A percentile compares a stretch with the other conserved stretches of the same genome.
Conservation (phyloP, 1,284 basidiomycete genomes). For the Ganoderma boninense region DNA sequence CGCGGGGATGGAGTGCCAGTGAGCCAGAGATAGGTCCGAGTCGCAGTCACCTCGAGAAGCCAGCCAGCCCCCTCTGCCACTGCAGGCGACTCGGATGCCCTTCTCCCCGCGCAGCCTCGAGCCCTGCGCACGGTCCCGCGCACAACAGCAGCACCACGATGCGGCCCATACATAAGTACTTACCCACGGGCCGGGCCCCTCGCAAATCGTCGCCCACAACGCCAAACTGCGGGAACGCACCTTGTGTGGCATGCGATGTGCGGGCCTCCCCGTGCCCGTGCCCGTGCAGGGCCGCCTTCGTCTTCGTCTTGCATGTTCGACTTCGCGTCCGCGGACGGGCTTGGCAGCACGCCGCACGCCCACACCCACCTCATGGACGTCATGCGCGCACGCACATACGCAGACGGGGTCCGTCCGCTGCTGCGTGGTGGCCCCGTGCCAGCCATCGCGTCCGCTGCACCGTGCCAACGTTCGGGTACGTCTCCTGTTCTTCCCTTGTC, state of each 20-base stretch:
- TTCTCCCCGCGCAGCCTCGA: neutral
- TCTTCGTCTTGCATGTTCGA: too few species aligned
- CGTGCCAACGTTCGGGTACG: neutral
- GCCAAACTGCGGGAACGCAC: constrained; percentile 12
- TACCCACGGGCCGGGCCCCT: constrained; percentile 8
- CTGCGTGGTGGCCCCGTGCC: neutral
- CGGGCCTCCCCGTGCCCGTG: too few species aligned
- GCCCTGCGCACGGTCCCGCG: neutral
- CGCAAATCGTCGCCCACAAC: constrained; percentile 16
- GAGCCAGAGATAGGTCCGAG: too few species aligned
- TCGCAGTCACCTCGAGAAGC: too few species aligned
- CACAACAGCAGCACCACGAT: too few species aligned
- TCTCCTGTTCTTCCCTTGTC: neutral
- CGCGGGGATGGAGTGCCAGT: neutral
- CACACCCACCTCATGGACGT: neutral
- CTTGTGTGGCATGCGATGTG: constrained; percentile 6
- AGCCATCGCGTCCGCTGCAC: neutral
- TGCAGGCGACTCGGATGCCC: neutral
- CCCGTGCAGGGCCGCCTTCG: neutral
- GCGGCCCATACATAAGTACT: too few species aligned
- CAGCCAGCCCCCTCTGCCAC: neutral
- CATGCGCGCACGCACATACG: constrained; percentile 5
- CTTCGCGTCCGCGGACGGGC: too few species aligned
- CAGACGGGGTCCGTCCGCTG: neutral
- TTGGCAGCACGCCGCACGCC: neutral